Conservation (phyloP, 2,329 filamentous ascomycete genomes). For the Alternaria postmessia region DNA sequence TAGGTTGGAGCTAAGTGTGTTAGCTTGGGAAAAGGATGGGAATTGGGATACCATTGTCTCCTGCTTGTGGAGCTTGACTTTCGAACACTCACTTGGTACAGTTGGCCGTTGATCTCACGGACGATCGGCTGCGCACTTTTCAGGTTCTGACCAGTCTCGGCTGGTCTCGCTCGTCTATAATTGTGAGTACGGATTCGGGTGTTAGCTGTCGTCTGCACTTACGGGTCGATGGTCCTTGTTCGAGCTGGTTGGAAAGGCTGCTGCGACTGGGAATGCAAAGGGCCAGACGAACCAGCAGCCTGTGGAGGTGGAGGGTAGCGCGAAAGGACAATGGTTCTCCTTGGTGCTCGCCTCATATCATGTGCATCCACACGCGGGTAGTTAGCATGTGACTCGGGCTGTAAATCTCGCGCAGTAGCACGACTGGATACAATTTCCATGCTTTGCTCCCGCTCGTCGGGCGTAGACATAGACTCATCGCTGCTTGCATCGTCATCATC, state of each 20-base stretch:
- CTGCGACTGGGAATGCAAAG: conserved; percentile 20
- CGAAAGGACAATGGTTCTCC: conserved; percentile 36
- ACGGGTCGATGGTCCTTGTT: conserved; percentile 26
- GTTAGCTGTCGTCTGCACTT: conserved; percentile 15
- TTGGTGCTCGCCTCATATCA: conserved; percentile 26
- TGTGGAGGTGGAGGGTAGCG: conserved; percentile 22
- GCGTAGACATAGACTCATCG: conserved; percentile 42
- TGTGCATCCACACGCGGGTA: conserved; percentile 21
- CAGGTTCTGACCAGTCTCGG: conserved; percentile 15
- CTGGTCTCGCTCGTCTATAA: conserved; percentile 25
- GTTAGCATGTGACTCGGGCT: conserved; percentile 31
- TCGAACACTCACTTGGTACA: conserved; percentile 46
- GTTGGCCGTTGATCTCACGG: conserved; percentile 38
- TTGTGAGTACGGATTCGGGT: conserved; percentile 21
- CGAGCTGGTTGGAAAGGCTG: conserved; percentile 13
- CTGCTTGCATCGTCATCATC: conserved; percentile 63
- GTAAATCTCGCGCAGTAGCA: conserved; percentile 44
- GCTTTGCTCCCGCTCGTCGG: conserved; percentile 40
- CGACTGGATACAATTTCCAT: conserved; percentile 46
- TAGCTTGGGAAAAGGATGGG: conserved; percentile 23
- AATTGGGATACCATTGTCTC: conserved; percentile 19
- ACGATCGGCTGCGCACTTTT: conserved; percentile 27
- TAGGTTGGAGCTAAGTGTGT: conserved; percentile 41
- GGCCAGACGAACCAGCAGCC: conserved; percentile 10
- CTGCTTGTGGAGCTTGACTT: conserved; percentile 22